Percentiles rank a stretch among this genome's conserved stretches.
Conservation (phyloP, 805 yeast species). For the Wickerhamiella azymoides region DNA sequence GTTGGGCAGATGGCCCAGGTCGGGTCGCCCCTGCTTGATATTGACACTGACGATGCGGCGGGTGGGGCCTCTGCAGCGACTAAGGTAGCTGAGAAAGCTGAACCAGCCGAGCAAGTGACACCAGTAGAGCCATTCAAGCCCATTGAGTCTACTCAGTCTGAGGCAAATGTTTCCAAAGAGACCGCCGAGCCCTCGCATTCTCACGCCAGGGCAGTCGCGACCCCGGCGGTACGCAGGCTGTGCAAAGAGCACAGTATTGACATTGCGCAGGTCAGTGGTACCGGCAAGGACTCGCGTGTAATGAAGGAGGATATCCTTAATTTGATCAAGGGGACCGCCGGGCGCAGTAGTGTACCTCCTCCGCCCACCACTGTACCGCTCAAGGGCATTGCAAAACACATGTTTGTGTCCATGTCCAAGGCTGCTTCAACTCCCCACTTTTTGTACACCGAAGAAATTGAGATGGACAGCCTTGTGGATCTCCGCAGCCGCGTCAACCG, state of each 20-base stretch:
- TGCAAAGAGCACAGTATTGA: constrained; percentile 21
- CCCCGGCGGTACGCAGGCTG: constrained; percentile 25
- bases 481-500: constrained; percentile 19
- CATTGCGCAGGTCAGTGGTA: constrained; percentile 18
- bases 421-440: constrained; percentile 25
- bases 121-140: not conserved
- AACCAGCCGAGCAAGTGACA: constrained; percentile 4
- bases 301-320: constrained; percentile 23
- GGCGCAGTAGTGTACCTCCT: not conserved
- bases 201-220: constrained; percentile 18
- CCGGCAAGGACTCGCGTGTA: constrained; percentile 26
- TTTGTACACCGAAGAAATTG: constrained; percentile 24
- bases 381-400: constrained; percentile 22
- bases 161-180: not conserved
- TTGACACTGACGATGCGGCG: constrained; percentile 20
- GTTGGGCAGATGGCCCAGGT: constrained; percentile 27
- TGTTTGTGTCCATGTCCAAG: constrained; percentile 25
- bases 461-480: constrained; percentile 19
- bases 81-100: not conserved
- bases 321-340: not conserved
- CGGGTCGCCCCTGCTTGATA: constrained; percentile 24
- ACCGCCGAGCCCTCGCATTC: not conserved
- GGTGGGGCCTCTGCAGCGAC: too few species aligned
- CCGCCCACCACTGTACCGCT: constrained; percentile 15
- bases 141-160: too few species aligned